Conservation (phyloP, 2,329 filamentous ascomycete species). For the Sphaerulina musiva region DNA sequence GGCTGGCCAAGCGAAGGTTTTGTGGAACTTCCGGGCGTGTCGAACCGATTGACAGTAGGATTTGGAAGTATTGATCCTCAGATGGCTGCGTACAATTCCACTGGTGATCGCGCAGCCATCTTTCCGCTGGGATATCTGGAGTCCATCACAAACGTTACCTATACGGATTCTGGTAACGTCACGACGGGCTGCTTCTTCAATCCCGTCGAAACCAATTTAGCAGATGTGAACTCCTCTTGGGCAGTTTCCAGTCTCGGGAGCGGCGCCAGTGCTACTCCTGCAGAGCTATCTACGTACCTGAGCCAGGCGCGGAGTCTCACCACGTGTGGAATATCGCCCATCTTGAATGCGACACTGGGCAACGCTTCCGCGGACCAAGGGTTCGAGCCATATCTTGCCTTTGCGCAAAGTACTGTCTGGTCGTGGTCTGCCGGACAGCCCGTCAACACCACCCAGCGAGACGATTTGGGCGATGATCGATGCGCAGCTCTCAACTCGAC, state of each 20-base stretch:
- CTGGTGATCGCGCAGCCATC: slow-evolving; percentile 45
- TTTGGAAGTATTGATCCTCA: slow-evolving; percentile 54
- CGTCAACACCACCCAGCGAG: slow-evolving; percentile 37
- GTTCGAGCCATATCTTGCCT: slow-evolving; percentile 45
- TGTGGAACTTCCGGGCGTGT: slow-evolving; percentile 46
- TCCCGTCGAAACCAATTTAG: slow-evolving; percentile 37
- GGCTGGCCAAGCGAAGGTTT: slow-evolving; percentile 60
- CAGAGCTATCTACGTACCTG: background rate
- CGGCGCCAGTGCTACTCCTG: slow-evolving; percentile 8
- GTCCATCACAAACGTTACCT: slow-evolving; percentile 32
- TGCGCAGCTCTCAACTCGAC: slow-evolving; percentile 51
- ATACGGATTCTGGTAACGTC: slow-evolving; percentile 38
- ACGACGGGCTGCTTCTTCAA: slow-evolving; percentile 51
- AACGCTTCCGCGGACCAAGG: slow-evolving; percentile 46
- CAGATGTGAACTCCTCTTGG: slow-evolving; percentile 50
- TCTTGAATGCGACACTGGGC: slow-evolving; percentile 52
- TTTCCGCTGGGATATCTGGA: slow-evolving; percentile 47
- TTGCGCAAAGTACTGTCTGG: slow-evolving; percentile 51
- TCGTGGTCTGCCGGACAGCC: slow-evolving; percentile 56
- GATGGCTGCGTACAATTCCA: slow-evolving; percentile 51
- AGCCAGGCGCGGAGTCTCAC: slow-evolving; percentile 39
- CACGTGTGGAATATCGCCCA: slow-evolving; percentile 55
- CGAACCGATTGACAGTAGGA: slow-evolving; percentile 50
- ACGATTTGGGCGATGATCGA: slow-evolving; percentile 33
- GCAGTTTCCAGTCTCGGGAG: slow-evolving; percentile 33